phyloP scores from a whole-genome alignment of 208 protist species.

The Leptomonas pyrrhocoris region DNA sequence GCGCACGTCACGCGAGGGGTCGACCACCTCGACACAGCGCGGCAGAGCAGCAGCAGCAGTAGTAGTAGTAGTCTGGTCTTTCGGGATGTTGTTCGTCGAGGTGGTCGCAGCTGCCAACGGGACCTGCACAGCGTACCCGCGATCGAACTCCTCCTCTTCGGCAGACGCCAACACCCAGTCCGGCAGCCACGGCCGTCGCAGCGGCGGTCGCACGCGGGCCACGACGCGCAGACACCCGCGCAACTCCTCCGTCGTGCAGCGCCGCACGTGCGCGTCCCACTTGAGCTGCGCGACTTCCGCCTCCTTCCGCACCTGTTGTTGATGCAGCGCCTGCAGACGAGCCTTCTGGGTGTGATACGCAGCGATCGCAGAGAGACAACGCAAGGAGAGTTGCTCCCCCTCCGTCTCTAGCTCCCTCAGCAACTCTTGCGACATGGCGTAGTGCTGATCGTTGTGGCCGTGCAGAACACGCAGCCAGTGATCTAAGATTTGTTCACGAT shows the following conservation, averaged over 20 bases:
- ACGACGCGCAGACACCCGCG: conserved; percentile 30
- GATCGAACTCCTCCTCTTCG: conserved; percentile 12
- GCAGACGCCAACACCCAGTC: conserved; percentile 10
- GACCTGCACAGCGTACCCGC: conserved; percentile 25
- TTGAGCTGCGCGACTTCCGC: conserved; percentile 30
- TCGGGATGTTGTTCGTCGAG: not conserved
- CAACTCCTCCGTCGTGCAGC: conserved; percentile 29
- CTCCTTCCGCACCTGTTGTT: conserved; percentile 26
- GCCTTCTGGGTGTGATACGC: conserved; percentile 28
- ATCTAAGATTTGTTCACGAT: conserved; percentile 14
- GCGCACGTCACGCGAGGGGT: conserved; percentile 19
- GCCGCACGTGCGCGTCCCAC: conserved; percentile 37
- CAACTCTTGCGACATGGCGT: conserved; percentile 15
- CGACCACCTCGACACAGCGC: conserved; percentile 20
- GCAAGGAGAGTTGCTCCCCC: conserved; percentile 13
- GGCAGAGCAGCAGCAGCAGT: not conserved
- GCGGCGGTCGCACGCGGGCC: conserved; percentile 30
- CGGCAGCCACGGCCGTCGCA: conserved; percentile 25
- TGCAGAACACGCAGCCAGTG: conserved; percentile 30
- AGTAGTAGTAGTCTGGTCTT: not conserved
- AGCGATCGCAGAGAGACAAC: conserved; percentile 18
- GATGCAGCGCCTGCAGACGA: conserved; percentile 27
- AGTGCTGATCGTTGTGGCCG: conserved; percentile 15
- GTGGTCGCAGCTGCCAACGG: not conserved
- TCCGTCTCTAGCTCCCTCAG: conserved; percentile 27